phyloP scores from a whole-genome alignment of 139 green algal genomes.

The Spirogloea muscicola region DNA sequence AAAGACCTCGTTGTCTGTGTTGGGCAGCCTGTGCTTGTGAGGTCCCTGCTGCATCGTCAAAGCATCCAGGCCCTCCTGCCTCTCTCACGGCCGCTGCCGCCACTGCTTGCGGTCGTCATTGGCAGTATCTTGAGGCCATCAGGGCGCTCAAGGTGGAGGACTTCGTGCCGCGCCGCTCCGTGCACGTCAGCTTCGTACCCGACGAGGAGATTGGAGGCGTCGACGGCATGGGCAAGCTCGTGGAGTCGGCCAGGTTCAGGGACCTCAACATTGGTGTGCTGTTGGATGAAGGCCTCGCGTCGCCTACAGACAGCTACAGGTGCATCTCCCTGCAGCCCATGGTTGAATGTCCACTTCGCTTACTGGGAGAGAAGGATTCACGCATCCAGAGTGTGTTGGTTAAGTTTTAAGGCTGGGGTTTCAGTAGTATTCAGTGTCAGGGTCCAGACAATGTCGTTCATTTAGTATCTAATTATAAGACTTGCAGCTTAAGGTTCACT shows the following conservation, averaged over 20 bases:
- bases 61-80: neutral
- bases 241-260: neutral
- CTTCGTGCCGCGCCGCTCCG: slow-evolving; percentile 2
- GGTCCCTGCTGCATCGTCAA: neutral
- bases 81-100: neutral
- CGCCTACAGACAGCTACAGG: too few species aligned
- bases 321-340: neutral
- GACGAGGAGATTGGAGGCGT: slow-evolving; percentile 31
- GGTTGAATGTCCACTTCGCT: neutral
- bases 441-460: too few species aligned
- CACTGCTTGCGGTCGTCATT: neutral
- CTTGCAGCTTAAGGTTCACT: too few species aligned
- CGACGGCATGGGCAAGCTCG: slow-evolving; percentile 6
- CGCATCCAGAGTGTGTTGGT: neutral
- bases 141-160: neutral
- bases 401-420: too few species aligned
- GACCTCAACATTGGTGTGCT: neutral
- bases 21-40: neutral
- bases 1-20: neutral
- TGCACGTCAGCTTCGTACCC: slow-evolving; percentile 26
- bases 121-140: slow-evolving; percentile 36
- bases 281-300: slow-evolving; percentile 30
- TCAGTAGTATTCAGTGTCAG: too few species aligned
- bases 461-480: too few species aligned
- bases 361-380: neutral